phyloP scores from a whole-genome alignment of 331 rosid species.

The Telfairia occidentalis region DNA sequence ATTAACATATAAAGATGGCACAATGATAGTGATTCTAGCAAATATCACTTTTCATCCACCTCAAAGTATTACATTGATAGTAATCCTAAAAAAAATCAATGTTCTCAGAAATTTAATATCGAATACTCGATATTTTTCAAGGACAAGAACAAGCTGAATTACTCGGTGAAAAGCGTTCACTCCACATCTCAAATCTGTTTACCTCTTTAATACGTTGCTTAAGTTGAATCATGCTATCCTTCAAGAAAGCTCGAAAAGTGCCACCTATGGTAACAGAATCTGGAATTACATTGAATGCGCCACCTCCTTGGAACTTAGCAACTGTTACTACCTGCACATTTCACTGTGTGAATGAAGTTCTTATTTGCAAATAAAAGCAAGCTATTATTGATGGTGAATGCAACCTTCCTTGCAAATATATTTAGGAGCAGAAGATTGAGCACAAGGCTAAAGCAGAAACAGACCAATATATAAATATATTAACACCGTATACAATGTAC shows the following conservation, averaged over 20 bases:
- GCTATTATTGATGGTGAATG: background rate
- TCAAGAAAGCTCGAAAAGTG: conserved; percentile 64
- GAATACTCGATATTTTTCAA: background rate
- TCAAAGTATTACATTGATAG: background rate
- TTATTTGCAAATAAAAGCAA: conserved; percentile 7
- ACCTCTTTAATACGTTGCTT: conserved; percentile 57
- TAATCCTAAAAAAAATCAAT: background rate
- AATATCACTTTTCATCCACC: background rate
- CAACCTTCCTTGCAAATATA: background rate
- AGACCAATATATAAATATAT: background rate
- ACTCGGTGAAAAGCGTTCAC: background rate
- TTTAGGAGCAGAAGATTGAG: background rate
- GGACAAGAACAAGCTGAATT: background rate
- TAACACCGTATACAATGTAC: background rate
- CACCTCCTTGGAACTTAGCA: conserved; percentile 71
- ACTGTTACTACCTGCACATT: conserved; percentile 59
- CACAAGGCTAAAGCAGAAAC: background rate
- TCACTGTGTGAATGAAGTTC: conserved; percentile 8
- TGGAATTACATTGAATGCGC: conserved; percentile 84
- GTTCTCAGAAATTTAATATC: background rate
- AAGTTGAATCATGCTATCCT: conserved; percentile 36
- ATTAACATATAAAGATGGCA: background rate
- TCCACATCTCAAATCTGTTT: conserved; percentile 5
- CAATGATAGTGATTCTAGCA: background rate
- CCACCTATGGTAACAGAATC: conserved; percentile 79